Conservation (phyloP, 306 rosid genomes). For the Pueraria montana region DNA sequence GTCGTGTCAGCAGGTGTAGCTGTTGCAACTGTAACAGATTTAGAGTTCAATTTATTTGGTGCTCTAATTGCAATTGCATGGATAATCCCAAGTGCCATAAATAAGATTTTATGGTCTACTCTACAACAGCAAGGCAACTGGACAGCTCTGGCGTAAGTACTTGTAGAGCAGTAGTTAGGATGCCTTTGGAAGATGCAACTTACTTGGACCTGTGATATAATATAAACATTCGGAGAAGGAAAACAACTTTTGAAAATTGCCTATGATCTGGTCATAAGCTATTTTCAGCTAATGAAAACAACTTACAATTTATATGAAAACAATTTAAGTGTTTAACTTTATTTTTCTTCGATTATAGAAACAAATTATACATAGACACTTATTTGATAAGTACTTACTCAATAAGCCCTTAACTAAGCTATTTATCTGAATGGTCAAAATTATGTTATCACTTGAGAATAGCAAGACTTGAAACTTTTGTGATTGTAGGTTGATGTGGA, state of each 20-base stretch:
- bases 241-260: background rate
- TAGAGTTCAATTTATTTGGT: slow-evolving; percentile 88
- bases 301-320: background rate
- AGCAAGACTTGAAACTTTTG: slow-evolving; percentile 7
- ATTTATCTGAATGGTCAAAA: background rate
- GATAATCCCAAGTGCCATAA: slow-evolving; percentile 91
- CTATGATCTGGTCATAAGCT: too few relatives aligned
- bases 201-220: background rate
- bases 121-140: slow-evolving; percentile 88
- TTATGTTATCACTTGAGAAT: background rate
- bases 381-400: background rate
- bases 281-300: too few relatives aligned
- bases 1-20: slow-evolving; percentile 86
- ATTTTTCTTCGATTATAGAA: background rate
- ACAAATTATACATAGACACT: background rate
- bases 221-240: background rate
- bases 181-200: background rate
- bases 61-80: slow-evolving; percentile 76
- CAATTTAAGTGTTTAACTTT: background rate
- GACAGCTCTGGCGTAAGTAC: slow-evolving; percentile 92
- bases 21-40: slow-evolving; percentile 87
- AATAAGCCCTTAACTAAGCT: background rate
- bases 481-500: slow-evolving; percentile 91
- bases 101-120: slow-evolving; percentile 88
- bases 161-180: background rate